phyloP scores from a whole-genome alignment of 75 land plant species.

The Chamaecyparis obtusa region DNA sequence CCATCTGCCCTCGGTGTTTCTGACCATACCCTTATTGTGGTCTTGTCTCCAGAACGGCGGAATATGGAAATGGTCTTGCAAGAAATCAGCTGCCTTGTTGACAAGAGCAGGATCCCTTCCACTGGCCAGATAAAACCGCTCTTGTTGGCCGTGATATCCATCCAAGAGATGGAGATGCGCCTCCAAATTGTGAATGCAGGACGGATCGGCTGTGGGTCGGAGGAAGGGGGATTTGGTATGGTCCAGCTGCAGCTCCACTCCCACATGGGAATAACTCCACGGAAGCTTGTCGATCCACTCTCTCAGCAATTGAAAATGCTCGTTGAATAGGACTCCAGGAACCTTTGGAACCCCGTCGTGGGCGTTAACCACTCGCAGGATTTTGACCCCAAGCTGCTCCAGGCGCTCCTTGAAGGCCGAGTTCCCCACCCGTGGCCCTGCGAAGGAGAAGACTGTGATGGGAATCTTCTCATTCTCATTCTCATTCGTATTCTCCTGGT shows the following conservation, averaged over 20 bases:
- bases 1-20: constrained; percentile 49
- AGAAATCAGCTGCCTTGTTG: constrained; percentile 57
- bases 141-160: constrained; percentile 53
- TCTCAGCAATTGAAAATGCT: constrained; percentile 23
- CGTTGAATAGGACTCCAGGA: constrained; percentile 48
- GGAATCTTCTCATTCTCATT: constrained; percentile 4
- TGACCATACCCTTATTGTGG: constrained; percentile 60
- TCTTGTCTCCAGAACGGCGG: constrained; percentile 65
- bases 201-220: constrained; percentile 21
- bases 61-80: constrained; percentile 26
- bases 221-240: constrained; percentile 47
- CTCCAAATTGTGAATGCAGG: constrained; percentile 62
- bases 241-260: constrained; percentile 53
- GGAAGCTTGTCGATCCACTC: constrained; percentile 19
- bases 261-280: constrained; percentile 57
- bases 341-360: constrained; percentile 59
- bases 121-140: constrained; percentile 21
- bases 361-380: constrained; percentile 46
- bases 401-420: constrained; percentile 9
- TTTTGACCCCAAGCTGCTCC: constrained; percentile 38
- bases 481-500: not conserved
- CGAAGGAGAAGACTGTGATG: constrained; percentile 25
- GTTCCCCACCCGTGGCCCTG: constrained; percentile 21
- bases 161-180: constrained; percentile 69
- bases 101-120: constrained; percentile 57